phyloP scores from a whole-genome alignment of 768 basidiomycete species.

The Porphyrellus cyaneotinctus region DNA sequence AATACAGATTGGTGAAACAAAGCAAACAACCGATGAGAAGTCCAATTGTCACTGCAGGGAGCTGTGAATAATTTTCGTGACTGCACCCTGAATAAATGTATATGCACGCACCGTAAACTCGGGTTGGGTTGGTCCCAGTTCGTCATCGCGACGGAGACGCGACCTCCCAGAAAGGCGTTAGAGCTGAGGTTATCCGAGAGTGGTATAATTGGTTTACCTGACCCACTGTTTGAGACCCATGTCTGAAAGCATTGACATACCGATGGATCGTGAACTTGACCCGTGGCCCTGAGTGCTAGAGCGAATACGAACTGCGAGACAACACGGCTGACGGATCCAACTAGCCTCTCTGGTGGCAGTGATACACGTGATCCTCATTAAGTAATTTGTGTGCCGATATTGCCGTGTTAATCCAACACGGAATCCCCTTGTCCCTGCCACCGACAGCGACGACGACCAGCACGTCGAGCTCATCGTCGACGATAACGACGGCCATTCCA shows the following conservation, averaged over 20 bases:
- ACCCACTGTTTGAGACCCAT: conserved; percentile 22
- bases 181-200: not conserved
- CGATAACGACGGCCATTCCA: conserved; percentile 21
- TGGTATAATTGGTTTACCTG: conserved; percentile 15
- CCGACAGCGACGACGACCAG: conserved; percentile 30
- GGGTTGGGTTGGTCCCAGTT: conserved; percentile 9
- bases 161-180: conserved; percentile 6
- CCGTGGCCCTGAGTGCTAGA: too few species aligned
- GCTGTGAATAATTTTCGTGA: conserved; percentile 15
- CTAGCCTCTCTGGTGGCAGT: conserved; percentile 6
- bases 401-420: conserved; percentile 30
- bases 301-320: not conserved
- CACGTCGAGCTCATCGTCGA: conserved; percentile 28
- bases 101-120: conserved; percentile 30
- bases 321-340: not conserved
- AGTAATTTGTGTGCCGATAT: conserved; percentile 28
- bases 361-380: conserved; percentile 29
- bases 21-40: conserved; percentile 81
- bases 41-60: conserved; percentile 67
- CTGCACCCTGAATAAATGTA: not conserved
- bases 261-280: too few species aligned
- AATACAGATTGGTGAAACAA: conserved; percentile 89
- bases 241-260: too few species aligned
- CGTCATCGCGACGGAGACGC: not conserved
- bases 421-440: conserved; percentile 36